Conservation (phyloP, 192 early-diverging fungal species). For the Coemansia sp. region DNA sequence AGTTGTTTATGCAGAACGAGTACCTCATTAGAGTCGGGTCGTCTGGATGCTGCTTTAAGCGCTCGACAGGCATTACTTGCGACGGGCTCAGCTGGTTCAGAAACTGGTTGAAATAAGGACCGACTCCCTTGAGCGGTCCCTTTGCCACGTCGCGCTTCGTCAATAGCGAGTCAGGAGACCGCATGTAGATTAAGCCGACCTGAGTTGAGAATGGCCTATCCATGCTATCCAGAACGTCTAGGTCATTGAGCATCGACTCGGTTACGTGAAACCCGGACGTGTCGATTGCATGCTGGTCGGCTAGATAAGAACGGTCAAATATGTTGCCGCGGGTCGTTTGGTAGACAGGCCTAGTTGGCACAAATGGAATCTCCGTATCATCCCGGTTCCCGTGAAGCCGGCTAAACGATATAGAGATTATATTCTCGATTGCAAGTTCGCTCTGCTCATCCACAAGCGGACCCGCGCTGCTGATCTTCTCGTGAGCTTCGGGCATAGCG, state of each 20-base stretch:
- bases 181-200: slow-evolving; percentile 36
- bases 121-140: slow-evolving; percentile 34
- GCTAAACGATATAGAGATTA: slow-evolving; percentile 16
- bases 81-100: slow-evolving; percentile 19
- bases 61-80: slow-evolving; percentile 6
- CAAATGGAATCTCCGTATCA: slow-evolving; percentile 24
- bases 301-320: slow-evolving; percentile 12
- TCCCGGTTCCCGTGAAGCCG: slow-evolving; percentile 10
- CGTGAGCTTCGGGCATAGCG: not conserved
- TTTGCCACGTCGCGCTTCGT: slow-evolving; percentile 26
- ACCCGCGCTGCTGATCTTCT: not conserved
- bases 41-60: slow-evolving; percentile 23
- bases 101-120: slow-evolving; percentile 33
- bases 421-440: slow-evolving; percentile 15
- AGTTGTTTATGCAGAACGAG: slow-evolving; percentile 26
- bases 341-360: slow-evolving; percentile 2
- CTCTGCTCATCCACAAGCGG: slow-evolving; percentile 29
- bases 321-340: slow-evolving; percentile 15
- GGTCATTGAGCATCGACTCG: slow-evolving; percentile 24
- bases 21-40: slow-evolving; percentile 25
- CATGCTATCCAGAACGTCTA: slow-evolving; percentile 42
- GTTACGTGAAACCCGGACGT: slow-evolving; percentile 9
- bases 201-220: slow-evolving; percentile 35
- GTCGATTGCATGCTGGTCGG: slow-evolving; percentile 15
- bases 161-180: slow-evolving; percentile 35